Percentiles rank a stretch among this genome's conserved stretches.
These are phyloP conservation scores for Miscanthus lutarioriparius DNA, from an alignment of 176 grass and related monocot species.

Conservation along the genomic window DNA sequence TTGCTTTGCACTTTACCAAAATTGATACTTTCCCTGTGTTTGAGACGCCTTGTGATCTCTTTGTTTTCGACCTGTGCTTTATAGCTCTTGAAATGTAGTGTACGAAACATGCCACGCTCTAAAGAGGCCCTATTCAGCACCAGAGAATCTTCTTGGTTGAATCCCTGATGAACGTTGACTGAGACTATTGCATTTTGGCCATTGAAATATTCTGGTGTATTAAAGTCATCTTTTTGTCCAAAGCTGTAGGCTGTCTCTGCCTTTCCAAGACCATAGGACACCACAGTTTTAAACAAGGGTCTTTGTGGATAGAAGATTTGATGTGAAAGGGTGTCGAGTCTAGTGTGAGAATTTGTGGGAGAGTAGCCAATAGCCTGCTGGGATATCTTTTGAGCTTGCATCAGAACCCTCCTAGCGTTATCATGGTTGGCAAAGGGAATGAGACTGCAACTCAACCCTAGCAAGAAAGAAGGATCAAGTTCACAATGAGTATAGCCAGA, in stretches of 20 bases:
- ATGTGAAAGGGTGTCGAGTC: conserved; percentile 73
- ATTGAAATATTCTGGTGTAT: conserved; percentile 80
- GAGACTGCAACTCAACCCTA: conserved; percentile 81
- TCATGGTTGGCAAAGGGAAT: conserved; percentile 94
- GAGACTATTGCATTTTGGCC: conserved; percentile 88
- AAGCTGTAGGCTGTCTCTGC: conserved; percentile 27
- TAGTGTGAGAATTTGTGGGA: conserved; percentile 61
- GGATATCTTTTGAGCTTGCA: conserved; percentile 81
- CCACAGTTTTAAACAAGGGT: conserved; percentile 81
- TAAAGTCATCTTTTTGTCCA: conserved; percentile 49
- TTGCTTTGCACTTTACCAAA: conserved; percentile 84
- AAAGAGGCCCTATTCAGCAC: conserved; percentile 86
- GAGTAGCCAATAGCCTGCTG: conserved; percentile 89
- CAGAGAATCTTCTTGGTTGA: conserved; percentile 92
- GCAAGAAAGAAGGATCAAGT: conserved; percentile 79
- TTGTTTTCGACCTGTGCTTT: conserved; percentile 75
- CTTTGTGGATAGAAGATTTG: conserved; percentile 85
- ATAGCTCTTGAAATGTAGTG: conserved; percentile 73
- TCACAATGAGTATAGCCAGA: conserved; percentile 75
- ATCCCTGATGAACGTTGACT: conserved; percentile 80
- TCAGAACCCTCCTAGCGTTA: conserved; percentile 62
- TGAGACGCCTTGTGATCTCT: conserved; percentile 58
- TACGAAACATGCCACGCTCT: conserved; percentile 82
- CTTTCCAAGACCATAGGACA: conserved; percentile 65
- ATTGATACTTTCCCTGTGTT: conserved; percentile 54